phyloP scores from a whole-genome alignment of 139 green algal genomes.

The Chlamydomonas urium region DNA sequence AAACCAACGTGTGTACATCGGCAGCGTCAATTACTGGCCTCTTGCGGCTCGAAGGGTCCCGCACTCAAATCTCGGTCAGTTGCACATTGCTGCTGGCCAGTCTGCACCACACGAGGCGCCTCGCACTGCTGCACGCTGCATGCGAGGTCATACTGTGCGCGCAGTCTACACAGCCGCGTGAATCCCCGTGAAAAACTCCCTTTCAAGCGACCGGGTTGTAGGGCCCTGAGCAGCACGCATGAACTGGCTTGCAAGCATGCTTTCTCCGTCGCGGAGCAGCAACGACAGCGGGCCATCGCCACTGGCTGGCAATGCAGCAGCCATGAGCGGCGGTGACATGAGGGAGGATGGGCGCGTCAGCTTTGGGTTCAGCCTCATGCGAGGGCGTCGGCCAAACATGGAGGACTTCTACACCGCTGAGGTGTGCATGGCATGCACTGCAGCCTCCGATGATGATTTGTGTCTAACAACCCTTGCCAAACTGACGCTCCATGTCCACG shows the following conservation, averaged over 20 bases:
- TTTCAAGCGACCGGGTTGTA: too few species aligned
- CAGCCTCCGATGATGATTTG: not conserved
- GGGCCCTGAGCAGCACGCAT: too few species aligned
- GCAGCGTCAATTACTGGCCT: not conserved
- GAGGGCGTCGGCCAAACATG: constrained; percentile 68
- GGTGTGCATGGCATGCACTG: constrained; percentile 18
- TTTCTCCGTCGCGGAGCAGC: too few species aligned
- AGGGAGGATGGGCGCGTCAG: not conserved
- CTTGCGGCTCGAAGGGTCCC: not conserved
- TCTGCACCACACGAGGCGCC: not conserved
- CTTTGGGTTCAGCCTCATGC: not conserved
- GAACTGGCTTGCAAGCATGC: too few species aligned
- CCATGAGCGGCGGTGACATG: too few species aligned
- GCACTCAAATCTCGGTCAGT: not conserved
- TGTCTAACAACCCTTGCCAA: not conserved
- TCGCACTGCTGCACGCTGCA: not conserved
- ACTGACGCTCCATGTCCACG: not conserved
- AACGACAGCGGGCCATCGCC: too few species aligned
- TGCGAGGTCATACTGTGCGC: not conserved
- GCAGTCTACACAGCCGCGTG: not conserved
- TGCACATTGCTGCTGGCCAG: not conserved
- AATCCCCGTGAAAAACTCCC: not conserved
- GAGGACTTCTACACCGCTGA: constrained; percentile 71
- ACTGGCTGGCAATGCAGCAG: too few species aligned
- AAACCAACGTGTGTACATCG: not conserved